These are phyloP conservation scores for Leishmania arabica DNA, from an alignment of 208 protist species.

Conservation along the genomic window DNA sequence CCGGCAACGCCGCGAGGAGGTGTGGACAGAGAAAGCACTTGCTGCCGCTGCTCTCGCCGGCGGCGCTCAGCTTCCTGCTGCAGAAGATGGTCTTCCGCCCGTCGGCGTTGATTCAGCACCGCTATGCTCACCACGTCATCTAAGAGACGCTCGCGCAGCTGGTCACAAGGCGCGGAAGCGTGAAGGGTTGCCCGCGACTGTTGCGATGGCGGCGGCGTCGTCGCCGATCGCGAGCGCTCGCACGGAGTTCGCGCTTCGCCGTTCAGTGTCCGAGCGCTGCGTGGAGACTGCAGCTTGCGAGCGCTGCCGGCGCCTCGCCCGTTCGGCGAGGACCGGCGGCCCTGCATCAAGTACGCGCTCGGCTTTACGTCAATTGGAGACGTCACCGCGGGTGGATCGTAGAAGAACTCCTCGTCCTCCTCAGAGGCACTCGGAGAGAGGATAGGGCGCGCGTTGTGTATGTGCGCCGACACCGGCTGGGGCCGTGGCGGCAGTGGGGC, in stretches of 20 bases:
- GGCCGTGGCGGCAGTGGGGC: conserved; percentile 44
- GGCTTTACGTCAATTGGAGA: conserved; percentile 37
- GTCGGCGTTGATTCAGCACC: conserved; percentile 23
- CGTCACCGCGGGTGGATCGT: conserved; percentile 22
- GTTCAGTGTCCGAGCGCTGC: conserved; percentile 10
- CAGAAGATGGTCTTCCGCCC: conserved; percentile 12
- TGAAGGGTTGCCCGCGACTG: neutral
- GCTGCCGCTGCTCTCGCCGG: conserved; percentile 24
- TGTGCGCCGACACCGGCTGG: conserved; percentile 1
- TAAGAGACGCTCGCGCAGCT: conserved; percentile 30
- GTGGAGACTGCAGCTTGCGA: conserved; percentile 9
- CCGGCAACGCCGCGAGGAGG: neutral
- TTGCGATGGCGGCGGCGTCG: neutral
- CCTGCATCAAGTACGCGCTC: conserved; percentile 34
- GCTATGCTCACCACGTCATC: conserved; percentile 30
- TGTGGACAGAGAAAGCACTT: conserved; percentile 5
- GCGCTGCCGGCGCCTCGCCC: neutral
- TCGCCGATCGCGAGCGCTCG: conserved; percentile 21
- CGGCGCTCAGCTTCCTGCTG: conserved; percentile 26
- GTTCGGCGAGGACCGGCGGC: neutral
- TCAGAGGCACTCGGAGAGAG: conserved; percentile 10
- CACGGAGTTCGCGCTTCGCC: conserved; percentile 16
- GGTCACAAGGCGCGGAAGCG: conserved; percentile 7
- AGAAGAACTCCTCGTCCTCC: conserved; percentile 22
- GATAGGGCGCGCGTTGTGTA: neutral